Evolutionary conservation across 495 filamentous ascomycete genomes (phyloP), one percentile per base, ranked within the genome.

Genomic region (Trichoderma virens): DNA sequence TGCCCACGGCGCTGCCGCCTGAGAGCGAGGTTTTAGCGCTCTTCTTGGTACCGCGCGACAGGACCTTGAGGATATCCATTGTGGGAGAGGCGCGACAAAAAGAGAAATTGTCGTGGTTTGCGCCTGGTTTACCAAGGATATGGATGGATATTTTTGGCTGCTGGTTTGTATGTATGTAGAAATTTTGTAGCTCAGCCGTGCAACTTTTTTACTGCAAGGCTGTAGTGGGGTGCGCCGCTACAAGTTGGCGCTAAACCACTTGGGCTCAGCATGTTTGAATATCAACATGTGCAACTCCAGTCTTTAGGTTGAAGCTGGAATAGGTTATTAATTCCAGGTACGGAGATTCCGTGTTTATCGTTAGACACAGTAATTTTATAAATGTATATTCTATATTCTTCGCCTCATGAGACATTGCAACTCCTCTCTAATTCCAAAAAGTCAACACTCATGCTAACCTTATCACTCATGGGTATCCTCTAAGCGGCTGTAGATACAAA

Each of bases 31-130:
- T 5, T 30, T 62, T 62, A 9, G 27, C 35, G 32, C 51, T 56
- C 66, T 77, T 72, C 65, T 84, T 88, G 11, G 84, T 83, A 47
- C 85, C 86, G 62, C 87, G 78, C 18, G 88, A 87, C 63, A 91
- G 78, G 14, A 91, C 75, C 68, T 83, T 88, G 64, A 89, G 75
- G 66, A 88, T 83, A 72, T 90, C 86, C 85, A 88, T 88, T 23
- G 56, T 68, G 66, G 5, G 7, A 23, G 59, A 18, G 45, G 6
- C 18, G 45, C 45, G 34, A 13, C 20, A 25, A 56, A 16, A 16
- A 56, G 25, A 9, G 8, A 14, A 30, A 28, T 56, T 56, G 9
- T 56, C 9, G 51, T n/a, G 23, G 25, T 30, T 16, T 2, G 51
- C 2, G 25, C 51, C 25, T 0, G 43, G 9, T 47, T 47, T 47